Evolutionary conservation across 2,329 filamentous ascomycete species (phyloP).

Genomic region (Daldinia sp.): DNA sequence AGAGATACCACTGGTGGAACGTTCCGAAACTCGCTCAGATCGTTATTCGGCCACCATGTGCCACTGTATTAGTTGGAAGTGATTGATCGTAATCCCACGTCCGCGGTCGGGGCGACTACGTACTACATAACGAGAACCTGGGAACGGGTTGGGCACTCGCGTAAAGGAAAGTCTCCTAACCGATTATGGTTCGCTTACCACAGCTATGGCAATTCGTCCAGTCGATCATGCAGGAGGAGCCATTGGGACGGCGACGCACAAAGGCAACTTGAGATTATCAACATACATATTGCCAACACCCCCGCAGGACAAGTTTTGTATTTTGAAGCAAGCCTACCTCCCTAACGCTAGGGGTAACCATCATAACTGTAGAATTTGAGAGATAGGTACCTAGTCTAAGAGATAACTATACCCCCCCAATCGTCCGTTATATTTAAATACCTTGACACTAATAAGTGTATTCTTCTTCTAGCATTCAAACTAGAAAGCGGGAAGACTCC

Average conservation of each 20-base stretch:
- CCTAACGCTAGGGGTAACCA: too few species aligned
- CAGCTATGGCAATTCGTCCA: slow-evolving; percentile 2
- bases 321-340: background rate
- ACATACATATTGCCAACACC: background rate
- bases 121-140: background rate
- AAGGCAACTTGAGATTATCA: background rate
- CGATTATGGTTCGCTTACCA: slow-evolving; percentile 3
- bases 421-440: background rate
- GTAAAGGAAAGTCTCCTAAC: background rate
- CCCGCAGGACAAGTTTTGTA: slow-evolving; percentile 4
- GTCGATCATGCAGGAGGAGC: slow-evolving; percentile 8
- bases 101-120: background rate
- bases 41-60: slow-evolving; percentile 1
- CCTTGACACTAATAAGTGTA: background rate
- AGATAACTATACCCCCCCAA: background rate
- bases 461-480: background rate
- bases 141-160: slow-evolving; percentile 13
- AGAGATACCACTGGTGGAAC: slow-evolving; percentile 10
- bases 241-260: background rate
- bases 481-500: slow-evolving; percentile 1
- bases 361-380: background rate
- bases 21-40: slow-evolving; percentile 25
- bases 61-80: slow-evolving; percentile 11
- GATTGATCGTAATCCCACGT: slow-evolving; percentile 26
- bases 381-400: background rate